These are phyloP conservation scores for Colletotrichum nymphaeae DNA, from an alignment of 2,329 filamentous ascomycete genomes.

Conservation along the genomic window DNA sequence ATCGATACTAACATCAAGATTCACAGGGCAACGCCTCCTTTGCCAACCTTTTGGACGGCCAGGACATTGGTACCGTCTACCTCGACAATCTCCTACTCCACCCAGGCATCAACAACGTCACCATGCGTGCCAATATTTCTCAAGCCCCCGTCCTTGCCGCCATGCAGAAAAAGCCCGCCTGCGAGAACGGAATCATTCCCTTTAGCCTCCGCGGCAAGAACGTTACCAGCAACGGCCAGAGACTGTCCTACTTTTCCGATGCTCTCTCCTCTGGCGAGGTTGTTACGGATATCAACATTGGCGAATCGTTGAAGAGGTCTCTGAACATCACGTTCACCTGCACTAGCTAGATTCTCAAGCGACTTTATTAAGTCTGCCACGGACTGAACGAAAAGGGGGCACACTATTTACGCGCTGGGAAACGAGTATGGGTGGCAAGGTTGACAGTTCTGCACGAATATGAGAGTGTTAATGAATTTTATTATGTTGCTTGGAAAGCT, in stretches of 20 bases:
- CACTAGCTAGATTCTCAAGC: not conserved
- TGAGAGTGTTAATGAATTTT: slow-evolving; percentile 4
- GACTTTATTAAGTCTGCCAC: not conserved
- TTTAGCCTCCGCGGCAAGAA: slow-evolving; percentile 65
- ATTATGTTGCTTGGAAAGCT: not conserved
- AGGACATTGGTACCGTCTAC: slow-evolving; percentile 64
- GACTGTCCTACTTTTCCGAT: slow-evolving; percentile 66
- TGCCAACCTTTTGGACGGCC: slow-evolving; percentile 64
- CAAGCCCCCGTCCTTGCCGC: slow-evolving; percentile 60
- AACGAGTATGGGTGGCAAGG: not conserved
- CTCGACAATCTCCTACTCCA: slow-evolving; percentile 68
- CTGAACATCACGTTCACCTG: slow-evolving; percentile 40
- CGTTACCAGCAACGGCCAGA: slow-evolving; percentile 62
- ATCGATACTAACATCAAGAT: not conserved
- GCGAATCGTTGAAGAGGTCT: slow-evolving; percentile 38
- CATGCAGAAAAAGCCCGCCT: slow-evolving; percentile 57
- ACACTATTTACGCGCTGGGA: not conserved
- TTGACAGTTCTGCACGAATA: not conserved
- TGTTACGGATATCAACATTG: slow-evolving; percentile 64
- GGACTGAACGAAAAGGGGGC: not conserved
- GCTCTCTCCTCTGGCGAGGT: slow-evolving; percentile 64
- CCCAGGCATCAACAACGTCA: slow-evolving; percentile 68
- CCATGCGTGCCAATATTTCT: slow-evolving; percentile 65
- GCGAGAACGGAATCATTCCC: slow-evolving; percentile 65
- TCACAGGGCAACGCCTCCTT: slow-evolving; percentile 71